A percentile compares a stretch with the other conserved stretches of the same genome.
Conservation (phyloP, 441 rosid genomes). For the Pelargonium citronellum region DNA sequence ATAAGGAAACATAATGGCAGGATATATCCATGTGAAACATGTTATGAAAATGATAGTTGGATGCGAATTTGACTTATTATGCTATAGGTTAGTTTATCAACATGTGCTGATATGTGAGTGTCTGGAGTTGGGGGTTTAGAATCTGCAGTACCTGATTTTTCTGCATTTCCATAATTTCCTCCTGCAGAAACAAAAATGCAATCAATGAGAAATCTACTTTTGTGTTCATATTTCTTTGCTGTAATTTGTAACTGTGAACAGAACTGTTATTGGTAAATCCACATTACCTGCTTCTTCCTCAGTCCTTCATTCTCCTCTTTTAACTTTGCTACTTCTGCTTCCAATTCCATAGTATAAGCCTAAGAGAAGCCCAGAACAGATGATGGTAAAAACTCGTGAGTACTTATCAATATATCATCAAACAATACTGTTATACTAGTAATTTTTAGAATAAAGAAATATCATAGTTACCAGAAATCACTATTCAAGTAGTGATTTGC, state of each 20-base stretch:
- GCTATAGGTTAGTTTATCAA: neutral
- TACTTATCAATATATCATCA: no score
- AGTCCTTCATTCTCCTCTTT: constrained; percentile 25
- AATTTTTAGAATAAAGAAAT: neutral
- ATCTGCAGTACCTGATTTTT: constrained; percentile 59
- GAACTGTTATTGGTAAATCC: neutral
- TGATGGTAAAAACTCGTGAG: no score
- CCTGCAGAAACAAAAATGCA: constrained; percentile 43
- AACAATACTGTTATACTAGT: neutral
- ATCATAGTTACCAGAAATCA: no score
- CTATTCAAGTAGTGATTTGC: no score
- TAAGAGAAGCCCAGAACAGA: constrained; percentile 3
- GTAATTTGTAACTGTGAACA: neutral
- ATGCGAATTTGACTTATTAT: neutral
- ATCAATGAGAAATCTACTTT: constrained; percentile 3
- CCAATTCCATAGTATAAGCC: constrained; percentile 31
- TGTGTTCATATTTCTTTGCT: neutral
- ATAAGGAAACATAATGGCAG: neutral
- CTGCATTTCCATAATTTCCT: constrained; percentile 61
- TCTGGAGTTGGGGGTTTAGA: constrained; percentile 5
- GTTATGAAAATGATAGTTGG: neutral
- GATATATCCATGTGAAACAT: neutral
- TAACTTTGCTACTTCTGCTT: constrained; percentile 24
- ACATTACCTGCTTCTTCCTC: constrained; percentile 23
- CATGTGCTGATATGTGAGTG: neutral